Evolutionary conservation across 2,329 filamentous ascomycete species (phyloP), one percentile per base, ranked within the genome.

Genomic region (Aspergillus fructus): DNA sequence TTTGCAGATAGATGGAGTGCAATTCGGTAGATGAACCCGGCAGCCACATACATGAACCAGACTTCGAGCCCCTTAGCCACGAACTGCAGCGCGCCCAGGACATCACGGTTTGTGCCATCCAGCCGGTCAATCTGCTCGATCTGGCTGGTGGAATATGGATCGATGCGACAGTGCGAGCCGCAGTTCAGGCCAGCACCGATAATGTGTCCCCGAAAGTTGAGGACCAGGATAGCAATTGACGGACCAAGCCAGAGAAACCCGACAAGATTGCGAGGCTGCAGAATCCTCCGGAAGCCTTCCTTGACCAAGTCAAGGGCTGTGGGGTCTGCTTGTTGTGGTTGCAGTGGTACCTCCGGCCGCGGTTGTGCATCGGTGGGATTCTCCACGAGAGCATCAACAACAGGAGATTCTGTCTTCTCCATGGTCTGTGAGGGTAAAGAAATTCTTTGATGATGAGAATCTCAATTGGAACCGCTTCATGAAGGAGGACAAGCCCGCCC

Each of bases 41-140:
- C 46, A 0, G 46, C 46, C n/a, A 49, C 46, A 34, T 49, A 49
- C 46, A 49, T 49, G 46, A 49, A 49, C 46, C 46, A 49, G 15
- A 49, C 46, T 11, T 49, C 46, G 8, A 49, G 46, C 0, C 46
- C 46, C 27, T 49, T 49, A 2, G 46, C 46, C n/a, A 49, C 46
- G 12, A 49, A 49, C 11, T 49, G 46, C 4, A 49, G 17, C 2
- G 46, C 46, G 5, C 46, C 46, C 2, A 49, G 46, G 15, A 49
- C 46, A 49, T 49, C 27, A 15, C 46, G 46, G 17, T 49, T 49
- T 2, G 46, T 49, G 8, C 15, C 15, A 30, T 49, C 46, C 5
- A 49, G 46, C 8, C 46, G 46, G 7, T 49, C 46, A 21, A 49
- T 49, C 46, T 49, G 46, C 17, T 34, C 8, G 2, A 49, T 30